phyloP scores from a whole-genome alignment of 495 filamentous ascomycete species.

The Aspergillus cavernicola region DNA sequence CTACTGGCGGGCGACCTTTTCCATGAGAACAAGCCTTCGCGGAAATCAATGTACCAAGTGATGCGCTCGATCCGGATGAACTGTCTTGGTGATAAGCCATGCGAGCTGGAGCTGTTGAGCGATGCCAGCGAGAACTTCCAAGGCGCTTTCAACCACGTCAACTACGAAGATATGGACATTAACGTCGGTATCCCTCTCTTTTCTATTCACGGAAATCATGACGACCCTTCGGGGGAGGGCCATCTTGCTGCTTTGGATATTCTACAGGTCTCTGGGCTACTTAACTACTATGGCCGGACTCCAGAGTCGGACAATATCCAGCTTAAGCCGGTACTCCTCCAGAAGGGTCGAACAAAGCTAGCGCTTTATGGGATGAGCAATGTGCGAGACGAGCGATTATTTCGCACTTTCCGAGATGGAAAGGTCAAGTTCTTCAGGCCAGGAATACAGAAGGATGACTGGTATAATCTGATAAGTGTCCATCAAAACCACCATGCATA shows the following conservation, averaged over 20 bases:
- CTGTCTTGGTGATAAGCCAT: slow-evolving; percentile 91
- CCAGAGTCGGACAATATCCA: slow-evolving; percentile 89
- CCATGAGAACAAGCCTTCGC: slow-evolving; percentile 97
- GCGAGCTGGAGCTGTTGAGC: slow-evolving; percentile 91
- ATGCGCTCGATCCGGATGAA: slow-evolving; percentile 91
- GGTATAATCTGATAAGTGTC: slow-evolving; percentile 95
- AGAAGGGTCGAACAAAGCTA: slow-evolving; percentile 91
- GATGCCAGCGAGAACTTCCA: slow-evolving; percentile 87
- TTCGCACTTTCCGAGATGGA: slow-evolving; percentile 86
- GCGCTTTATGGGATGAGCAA: slow-evolving; percentile 96
- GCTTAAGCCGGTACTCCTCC: slow-evolving; percentile 84
- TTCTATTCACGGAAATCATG: slow-evolving; percentile 98
- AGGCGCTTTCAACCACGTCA: slow-evolving; percentile 83
- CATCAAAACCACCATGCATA: slow-evolving; percentile 96
- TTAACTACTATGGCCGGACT: slow-evolving; percentile 95
- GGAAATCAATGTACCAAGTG: slow-evolving; percentile 94
- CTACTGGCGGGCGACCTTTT: slow-evolving; percentile 92
- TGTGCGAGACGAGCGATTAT: slow-evolving; percentile 90
- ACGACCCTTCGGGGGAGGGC: slow-evolving; percentile 92
- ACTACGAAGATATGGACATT: slow-evolving; percentile 96
- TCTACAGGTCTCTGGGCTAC: slow-evolving; percentile 80
- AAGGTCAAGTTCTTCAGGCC: slow-evolving; percentile 93
- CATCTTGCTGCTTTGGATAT: slow-evolving; percentile 86
- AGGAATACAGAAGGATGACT: slow-evolving; percentile 76
- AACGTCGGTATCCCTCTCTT: slow-evolving; percentile 98